Percentiles rank a stretch among this genome's conserved stretches.
Conservation (phyloP, 1,284 basidiomycete genomes). For the Pseudozyma flocculosa region DNA sequence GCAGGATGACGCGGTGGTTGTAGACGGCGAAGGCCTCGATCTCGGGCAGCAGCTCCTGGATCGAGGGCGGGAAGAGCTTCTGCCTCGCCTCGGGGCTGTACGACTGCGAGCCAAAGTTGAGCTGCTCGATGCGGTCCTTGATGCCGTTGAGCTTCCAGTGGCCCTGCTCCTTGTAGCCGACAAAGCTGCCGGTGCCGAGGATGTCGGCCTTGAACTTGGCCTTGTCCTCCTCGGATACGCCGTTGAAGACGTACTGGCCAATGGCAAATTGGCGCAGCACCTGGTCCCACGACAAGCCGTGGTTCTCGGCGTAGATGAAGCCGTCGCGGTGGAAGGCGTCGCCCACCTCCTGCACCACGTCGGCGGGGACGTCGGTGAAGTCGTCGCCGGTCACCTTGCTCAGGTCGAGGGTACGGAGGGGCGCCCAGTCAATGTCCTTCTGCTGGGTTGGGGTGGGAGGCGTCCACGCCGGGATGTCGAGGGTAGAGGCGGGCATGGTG, state of each 20-base stretch:
- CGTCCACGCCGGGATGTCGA: conserved; percentile 45
- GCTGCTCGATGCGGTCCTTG: conserved; percentile 60
- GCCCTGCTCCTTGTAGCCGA: conserved; percentile 61
- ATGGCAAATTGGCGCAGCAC: conserved; percentile 56
- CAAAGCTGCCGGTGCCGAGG: conserved; percentile 44
- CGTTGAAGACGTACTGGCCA: conserved; percentile 53
- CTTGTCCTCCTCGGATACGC: conserved; percentile 47
- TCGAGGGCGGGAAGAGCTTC: conserved; percentile 34
- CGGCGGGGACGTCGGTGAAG: conserved; percentile 41
- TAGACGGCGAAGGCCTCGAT: conserved; percentile 58
- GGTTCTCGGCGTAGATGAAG: conserved; percentile 56
- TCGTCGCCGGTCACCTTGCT: conserved; percentile 45
- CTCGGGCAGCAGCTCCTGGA: conserved; percentile 55
- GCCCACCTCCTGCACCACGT: conserved; percentile 45
- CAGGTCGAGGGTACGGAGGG: conserved; percentile 52
- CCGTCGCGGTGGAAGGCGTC: conserved; percentile 47
- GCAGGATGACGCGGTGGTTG: conserved; percentile 58
- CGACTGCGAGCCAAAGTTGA: conserved; percentile 59
- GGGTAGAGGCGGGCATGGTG: conserved; percentile 3
- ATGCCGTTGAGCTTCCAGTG: conserved; percentile 59
- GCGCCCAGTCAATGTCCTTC: conserved; percentile 54
- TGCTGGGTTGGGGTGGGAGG: conserved; percentile 43
- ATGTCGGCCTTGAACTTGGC: conserved; percentile 51
- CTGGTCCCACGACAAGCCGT: conserved; percentile 48
- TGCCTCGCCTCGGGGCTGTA: conserved; percentile 36